A percentile compares a stretch with the other conserved stretches of the same genome.
Conservation (phyloP, 2,329 filamentous ascomycete genomes). For the Venturia pyrina region DNA sequence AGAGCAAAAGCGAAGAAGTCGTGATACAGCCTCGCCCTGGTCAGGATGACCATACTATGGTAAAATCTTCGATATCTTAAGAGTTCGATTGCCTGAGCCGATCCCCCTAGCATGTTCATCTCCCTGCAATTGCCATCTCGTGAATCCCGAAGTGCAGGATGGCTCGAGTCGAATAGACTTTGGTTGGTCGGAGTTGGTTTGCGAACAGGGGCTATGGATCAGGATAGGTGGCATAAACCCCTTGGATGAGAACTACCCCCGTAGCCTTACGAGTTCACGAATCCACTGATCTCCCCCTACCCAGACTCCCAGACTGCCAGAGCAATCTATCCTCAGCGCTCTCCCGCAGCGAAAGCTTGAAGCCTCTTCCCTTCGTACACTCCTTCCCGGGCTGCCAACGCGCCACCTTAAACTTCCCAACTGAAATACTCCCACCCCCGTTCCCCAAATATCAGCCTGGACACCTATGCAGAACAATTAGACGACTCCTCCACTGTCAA, state of each 20-base stretch:
- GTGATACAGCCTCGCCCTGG: too few relatives aligned
- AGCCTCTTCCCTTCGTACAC: background rate
- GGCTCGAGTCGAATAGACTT: background rate
- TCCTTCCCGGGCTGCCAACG: background rate
- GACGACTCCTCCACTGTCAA: background rate
- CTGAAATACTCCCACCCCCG: background rate
- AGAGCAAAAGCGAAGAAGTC: too few relatives aligned
- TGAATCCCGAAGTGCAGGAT: too few relatives aligned
- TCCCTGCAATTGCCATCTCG: too few relatives aligned
- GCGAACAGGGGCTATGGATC: background rate
- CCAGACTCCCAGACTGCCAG: background rate
- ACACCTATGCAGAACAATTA: background rate
- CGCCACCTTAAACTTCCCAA: background rate
- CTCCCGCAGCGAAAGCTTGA: background rate
- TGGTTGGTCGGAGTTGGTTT: background rate
- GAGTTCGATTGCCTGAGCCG: too few relatives aligned
- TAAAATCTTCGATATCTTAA: too few relatives aligned
- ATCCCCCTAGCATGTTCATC: too few relatives aligned
- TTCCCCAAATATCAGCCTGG: background rate
- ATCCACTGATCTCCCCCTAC: background rate
- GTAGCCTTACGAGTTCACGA: background rate
- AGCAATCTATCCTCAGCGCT: constrained; percentile 2
- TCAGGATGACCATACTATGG: too few relatives aligned
- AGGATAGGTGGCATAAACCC: background rate
- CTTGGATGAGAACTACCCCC: background rate